Conservation (phyloP, 306 rosid species). For the Purshia tridentata region DNA sequence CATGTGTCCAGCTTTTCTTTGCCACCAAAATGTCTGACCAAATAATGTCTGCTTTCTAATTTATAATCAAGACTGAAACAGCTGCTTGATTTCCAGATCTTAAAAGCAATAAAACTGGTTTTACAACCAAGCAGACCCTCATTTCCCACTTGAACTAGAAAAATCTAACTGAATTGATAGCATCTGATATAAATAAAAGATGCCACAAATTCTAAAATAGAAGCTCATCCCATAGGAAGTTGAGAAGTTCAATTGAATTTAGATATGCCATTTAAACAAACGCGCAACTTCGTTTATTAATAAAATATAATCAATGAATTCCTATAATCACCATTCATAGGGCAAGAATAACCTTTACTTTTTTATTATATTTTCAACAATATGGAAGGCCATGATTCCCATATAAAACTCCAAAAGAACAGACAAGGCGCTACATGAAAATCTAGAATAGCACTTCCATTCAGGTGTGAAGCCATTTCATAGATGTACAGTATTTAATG, state of each 20-base stretch:
- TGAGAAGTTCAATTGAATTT: not conserved
- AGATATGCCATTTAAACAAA: not conserved
- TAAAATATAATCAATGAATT: too few relatives aligned
- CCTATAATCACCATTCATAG: too few relatives aligned
- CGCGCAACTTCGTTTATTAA: too few relatives aligned
- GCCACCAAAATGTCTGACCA: not conserved
- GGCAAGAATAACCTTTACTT: too few relatives aligned
- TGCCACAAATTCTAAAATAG: not conserved
- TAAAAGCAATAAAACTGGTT: not conserved
- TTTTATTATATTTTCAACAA: too few relatives aligned
- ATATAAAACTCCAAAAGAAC: not conserved
- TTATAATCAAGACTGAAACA: not conserved
- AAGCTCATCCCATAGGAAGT: not conserved
- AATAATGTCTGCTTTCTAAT: not conserved
- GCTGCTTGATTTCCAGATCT: not conserved
- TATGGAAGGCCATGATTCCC: not conserved
- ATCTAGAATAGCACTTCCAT: too few relatives aligned
- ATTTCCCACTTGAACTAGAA: not conserved
- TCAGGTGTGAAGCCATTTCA: not conserved
- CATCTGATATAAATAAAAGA: not conserved
- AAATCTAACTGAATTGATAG: not conserved
- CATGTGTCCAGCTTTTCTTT: too few relatives aligned
- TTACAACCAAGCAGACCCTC: not conserved
- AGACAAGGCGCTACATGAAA: too few relatives aligned
- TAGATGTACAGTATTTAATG: not conserved